These are phyloP conservation scores for Prunus armeniaca DNA, from an alignment of 306 rosid genomes.

Conservation along the genomic window DNA sequence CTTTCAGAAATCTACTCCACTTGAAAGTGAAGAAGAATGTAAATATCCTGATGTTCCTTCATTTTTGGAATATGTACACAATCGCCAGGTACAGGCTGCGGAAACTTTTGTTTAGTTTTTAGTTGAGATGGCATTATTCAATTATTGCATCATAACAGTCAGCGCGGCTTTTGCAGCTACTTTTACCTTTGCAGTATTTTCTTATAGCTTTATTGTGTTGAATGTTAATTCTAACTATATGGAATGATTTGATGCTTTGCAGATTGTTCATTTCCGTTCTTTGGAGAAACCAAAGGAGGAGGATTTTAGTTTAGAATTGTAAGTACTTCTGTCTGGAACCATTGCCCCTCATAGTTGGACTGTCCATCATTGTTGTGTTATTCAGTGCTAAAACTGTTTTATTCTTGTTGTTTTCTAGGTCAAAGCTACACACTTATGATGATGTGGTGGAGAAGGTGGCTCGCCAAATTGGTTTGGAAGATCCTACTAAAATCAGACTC, in stretches of 20 bases:
- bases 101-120: not conserved
- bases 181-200: not conserved
- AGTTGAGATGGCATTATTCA: not conserved
- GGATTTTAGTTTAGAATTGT: slow-evolving; percentile 80
- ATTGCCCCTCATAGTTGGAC: not conserved
- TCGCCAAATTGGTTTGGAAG: slow-evolving; percentile 53
- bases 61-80: slow-evolving; percentile 83
- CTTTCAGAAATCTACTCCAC: slow-evolving; percentile 60
- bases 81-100: slow-evolving; percentile 66
- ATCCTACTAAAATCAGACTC: slow-evolving; percentile 79
- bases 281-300: slow-evolving; percentile 93
- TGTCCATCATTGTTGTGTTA: not conserved
- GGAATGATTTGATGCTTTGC: slow-evolving; percentile 24
- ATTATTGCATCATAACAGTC: not conserved
- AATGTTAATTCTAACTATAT: slow-evolving; percentile 1
- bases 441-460: slow-evolving; percentile 74
- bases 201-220: not conserved
- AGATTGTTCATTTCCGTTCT: slow-evolving; percentile 87
- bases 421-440: slow-evolving; percentile 58
- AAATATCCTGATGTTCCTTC: slow-evolving; percentile 78
- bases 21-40: slow-evolving; percentile 45
- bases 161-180: not conserved
- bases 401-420: slow-evolving; percentile 37
- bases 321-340: slow-evolving; percentile 30
- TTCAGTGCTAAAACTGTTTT: not conserved